Conservation (phyloP, 2,329 filamentous ascomycete genomes). For the Colletotrichum sp. region DNA sequence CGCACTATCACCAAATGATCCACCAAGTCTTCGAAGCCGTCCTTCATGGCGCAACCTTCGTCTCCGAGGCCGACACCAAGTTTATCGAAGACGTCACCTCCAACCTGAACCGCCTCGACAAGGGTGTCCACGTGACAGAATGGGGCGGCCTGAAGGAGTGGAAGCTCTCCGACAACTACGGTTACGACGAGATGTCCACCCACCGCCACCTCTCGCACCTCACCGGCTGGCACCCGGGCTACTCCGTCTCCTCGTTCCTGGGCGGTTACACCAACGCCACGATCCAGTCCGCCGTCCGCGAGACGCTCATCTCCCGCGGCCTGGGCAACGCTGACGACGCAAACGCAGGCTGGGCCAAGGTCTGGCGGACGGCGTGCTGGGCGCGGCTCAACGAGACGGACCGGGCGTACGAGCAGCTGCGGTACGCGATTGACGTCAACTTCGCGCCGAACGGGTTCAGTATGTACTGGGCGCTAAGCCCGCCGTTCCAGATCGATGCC, state of each 20-base stretch:
- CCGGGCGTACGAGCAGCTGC: slow-evolving; percentile 50
- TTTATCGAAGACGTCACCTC: slow-evolving; percentile 42
- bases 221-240: slow-evolving; percentile 60
- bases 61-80: slow-evolving; percentile 27
- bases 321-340: slow-evolving; percentile 49
- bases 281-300: slow-evolving; percentile 48
- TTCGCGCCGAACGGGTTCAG: slow-evolving; percentile 54
- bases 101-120: slow-evolving; percentile 38
- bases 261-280: slow-evolving; percentile 45
- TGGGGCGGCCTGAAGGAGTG: slow-evolving; percentile 39
- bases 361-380: slow-evolving; percentile 63
- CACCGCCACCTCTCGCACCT: slow-evolving; percentile 58
- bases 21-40: slow-evolving; percentile 44
- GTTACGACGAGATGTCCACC: slow-evolving; percentile 27
- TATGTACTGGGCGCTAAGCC: slow-evolving; percentile 51
- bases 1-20: slow-evolving; percentile 59
- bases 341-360: slow-evolving; percentile 63
- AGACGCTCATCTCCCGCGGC: slow-evolving; percentile 51
- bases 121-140: slow-evolving; percentile 30
- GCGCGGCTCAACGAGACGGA: slow-evolving; percentile 56
- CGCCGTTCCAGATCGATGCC: slow-evolving; percentile 64
- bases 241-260: slow-evolving; percentile 47
- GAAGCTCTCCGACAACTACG: slow-evolving; percentile 36
- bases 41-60: slow-evolving; percentile 29
- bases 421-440: slow-evolving; percentile 53